Base-by-base conservation (phyloP, 1,284 basidiomycete species). In the Fistulina hepatica region DNA sequence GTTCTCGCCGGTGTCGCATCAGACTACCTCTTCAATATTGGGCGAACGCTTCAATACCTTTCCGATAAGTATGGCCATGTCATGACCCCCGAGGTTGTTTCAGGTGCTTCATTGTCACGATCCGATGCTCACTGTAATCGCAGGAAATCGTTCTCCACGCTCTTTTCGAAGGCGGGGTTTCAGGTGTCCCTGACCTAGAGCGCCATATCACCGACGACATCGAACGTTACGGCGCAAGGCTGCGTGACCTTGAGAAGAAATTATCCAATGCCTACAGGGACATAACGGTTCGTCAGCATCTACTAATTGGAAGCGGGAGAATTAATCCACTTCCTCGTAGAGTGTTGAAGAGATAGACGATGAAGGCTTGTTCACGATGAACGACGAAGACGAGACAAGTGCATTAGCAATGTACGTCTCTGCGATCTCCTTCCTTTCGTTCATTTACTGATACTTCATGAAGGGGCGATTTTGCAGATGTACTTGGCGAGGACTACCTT, bases 101-200 rank as follows among this genome's bases (percentile, higher is more conserved):
- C 21, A 6, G 21, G 41, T 45, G 16, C 24, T n/a, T 2, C 8
- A n/a, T 33, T 41, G 12, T 42, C 22, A 38, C 25, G 11, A 21
- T 3, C 6, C 12, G 15, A 42, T 37, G 23, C 17, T 26, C 16
- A 15, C 36, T 21, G 19, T n/a, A 19, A 8, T 8, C 22, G 21
- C 44, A 93, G 84, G 90, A 95, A 74, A 90, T 97, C 34, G 76
- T 95, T 22, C 66, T 92, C 3, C 90, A 94, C 56, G 83, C 85
- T 0, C 63, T 97, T 10, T 85, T 90, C 45, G 86, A 94, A 58
- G 86, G 83, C 43, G 90, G 89, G 2, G 76, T 76, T 8, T 73
- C 84, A 0, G 71, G 77, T 39, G 64, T 91, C 10, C 68, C 74
- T 39, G 78, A 84, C 44, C 69, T 97, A 1, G 86, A 94, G 51